A percentile compares a stretch with the other conserved stretches of the same genome.
These are phyloP conservation scores for Phylloporus sp. DNA, from an alignment of 768 basidiomycete genomes.

Conservation along the genomic window DNA sequence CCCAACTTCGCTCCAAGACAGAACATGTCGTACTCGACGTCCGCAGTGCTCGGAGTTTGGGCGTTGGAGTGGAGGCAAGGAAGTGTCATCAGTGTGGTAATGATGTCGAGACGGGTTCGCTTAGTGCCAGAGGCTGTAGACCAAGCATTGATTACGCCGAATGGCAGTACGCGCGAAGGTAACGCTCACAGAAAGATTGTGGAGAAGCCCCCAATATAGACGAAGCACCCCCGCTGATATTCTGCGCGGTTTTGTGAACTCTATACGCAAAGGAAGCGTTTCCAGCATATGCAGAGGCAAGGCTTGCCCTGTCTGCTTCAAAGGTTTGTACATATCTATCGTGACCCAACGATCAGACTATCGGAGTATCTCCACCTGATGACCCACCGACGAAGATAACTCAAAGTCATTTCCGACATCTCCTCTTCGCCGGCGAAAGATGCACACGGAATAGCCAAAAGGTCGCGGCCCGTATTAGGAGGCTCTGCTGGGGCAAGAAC, in stretches of 20 bases:
- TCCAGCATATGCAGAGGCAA: slow-evolving; percentile 30
- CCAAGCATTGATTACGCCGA: slow-evolving; percentile 1
- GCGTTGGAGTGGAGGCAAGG: slow-evolving; percentile 22
- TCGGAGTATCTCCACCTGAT: neutral
- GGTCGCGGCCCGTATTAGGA: neutral
- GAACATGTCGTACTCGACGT: slow-evolving; percentile 28
- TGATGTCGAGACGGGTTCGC: slow-evolving; percentile 26
- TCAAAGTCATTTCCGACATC: slow-evolving; percentile 28
- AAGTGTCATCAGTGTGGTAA: slow-evolving; percentile 22
- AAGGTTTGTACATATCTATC: slow-evolving; percentile 31
- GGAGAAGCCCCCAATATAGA: slow-evolving; percentile 1
- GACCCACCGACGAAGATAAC: slow-evolving; percentile 29
- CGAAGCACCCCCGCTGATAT: neutral
- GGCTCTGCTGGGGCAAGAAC: neutral
- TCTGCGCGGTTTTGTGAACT: slow-evolving; percentile 10
- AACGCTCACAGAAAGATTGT: slow-evolving; percentile 16
- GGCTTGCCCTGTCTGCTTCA: slow-evolving; percentile 29
- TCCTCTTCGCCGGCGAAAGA: slow-evolving; percentile 17
- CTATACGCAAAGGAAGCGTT: slow-evolving; percentile 32
- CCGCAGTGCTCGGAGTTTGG: slow-evolving; percentile 1
- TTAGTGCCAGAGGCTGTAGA: slow-evolving; percentile 17
- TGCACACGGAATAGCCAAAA: neutral
- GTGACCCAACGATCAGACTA: slow-evolving; percentile 4
- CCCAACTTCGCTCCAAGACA: slow-evolving; percentile 27
- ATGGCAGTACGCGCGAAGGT: neutral